Conservation (phyloP, 2,329 filamentous ascomycete species). For the Talaromyces sp. region DNA sequence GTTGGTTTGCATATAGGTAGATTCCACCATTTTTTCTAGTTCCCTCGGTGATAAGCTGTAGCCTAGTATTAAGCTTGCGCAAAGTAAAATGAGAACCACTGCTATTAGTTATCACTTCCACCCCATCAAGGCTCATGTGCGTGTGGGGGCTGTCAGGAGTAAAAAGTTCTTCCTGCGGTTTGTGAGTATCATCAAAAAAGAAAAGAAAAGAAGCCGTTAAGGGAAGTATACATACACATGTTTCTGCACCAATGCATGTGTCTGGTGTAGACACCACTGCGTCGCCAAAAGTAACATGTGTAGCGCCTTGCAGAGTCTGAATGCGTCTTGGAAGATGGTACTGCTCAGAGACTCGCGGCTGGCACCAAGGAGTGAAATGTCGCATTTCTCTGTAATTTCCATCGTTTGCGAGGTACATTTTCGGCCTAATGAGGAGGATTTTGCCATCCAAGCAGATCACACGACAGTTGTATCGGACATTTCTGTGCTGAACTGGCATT, state of each 20-base stretch:
- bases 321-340: conserved; percentile 59
- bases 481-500: conserved; percentile 43
- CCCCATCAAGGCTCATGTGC: conserved; percentile 60
- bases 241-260: conserved; percentile 48
- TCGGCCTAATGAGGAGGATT: conserved; percentile 63
- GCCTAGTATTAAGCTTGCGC: conserved; percentile 59
- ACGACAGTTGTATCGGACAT: conserved; percentile 46
- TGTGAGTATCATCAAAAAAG: conserved; percentile 42
- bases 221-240: conserved; percentile 7
- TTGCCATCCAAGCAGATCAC: conserved; percentile 60
- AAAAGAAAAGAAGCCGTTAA: no score
- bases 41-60: conserved; percentile 61
- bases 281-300: conserved; percentile 61
- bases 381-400: conserved; percentile 50
- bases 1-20: conserved; percentile 40
- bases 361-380: conserved; percentile 59
- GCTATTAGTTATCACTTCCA: conserved; percentile 66
- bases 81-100: conserved; percentile 48
- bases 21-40: conserved; percentile 46
- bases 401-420: conserved; percentile 64
- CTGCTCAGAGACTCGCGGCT: conserved; percentile 51
- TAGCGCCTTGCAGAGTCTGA: conserved; percentile 50
- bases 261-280: conserved; percentile 58
- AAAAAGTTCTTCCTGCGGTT: conserved; percentile 58
- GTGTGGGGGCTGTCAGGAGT: conserved; percentile 52